Percentiles rank a stretch among this genome's conserved stretches.
phyloP scores from a whole-genome alignment of 2,329 filamentous ascomycete genomes.

The Mycosphaerella sp. region DNA sequence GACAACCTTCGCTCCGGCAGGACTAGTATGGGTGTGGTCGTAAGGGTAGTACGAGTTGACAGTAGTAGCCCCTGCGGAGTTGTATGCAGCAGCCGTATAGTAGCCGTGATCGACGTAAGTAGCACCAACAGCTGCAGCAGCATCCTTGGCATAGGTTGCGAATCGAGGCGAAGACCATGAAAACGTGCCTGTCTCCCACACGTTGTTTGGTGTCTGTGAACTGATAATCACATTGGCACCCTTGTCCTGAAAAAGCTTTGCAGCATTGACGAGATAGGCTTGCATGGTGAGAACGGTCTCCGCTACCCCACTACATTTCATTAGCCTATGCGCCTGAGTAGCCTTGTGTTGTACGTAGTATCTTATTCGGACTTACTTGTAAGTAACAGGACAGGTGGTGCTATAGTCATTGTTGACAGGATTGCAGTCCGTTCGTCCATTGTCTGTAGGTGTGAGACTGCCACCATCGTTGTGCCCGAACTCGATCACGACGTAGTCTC shows the following conservation, averaged over 20 bases:
- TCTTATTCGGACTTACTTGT: conserved; percentile 20
- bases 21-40: conserved; percentile 59
- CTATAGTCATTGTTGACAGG: conserved; percentile 49
- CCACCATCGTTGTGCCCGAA: conserved; percentile 70
- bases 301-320: conserved; percentile 13
- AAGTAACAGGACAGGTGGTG: conserved; percentile 38
- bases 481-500: conserved; percentile 64
- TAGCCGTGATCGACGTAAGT: conserved; percentile 56
- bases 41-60: conserved; percentile 49
- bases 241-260: conserved; percentile 48
- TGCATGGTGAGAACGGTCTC: conserved; percentile 58
- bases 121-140: conserved; percentile 44
- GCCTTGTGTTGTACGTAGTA: not conserved
- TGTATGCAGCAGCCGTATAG: conserved; percentile 51
- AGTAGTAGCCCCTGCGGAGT: conserved; percentile 37
- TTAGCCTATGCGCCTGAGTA: not conserved
- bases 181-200: conserved; percentile 54
- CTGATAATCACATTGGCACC: conserved; percentile 57
- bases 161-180: conserved; percentile 48
- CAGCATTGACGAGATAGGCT: conserved; percentile 54
- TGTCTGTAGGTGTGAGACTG: conserved; percentile 46
- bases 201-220: conserved; percentile 57
- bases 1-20: conserved; percentile 50
- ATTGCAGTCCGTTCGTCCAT: conserved; percentile 54
- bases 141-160: conserved; percentile 50